Evolutionary conservation across 2,329 filamentous ascomycete species (phyloP), one percentile per base, ranked within the genome.

Genomic region (Tolypocladium paradoxum): DNA sequence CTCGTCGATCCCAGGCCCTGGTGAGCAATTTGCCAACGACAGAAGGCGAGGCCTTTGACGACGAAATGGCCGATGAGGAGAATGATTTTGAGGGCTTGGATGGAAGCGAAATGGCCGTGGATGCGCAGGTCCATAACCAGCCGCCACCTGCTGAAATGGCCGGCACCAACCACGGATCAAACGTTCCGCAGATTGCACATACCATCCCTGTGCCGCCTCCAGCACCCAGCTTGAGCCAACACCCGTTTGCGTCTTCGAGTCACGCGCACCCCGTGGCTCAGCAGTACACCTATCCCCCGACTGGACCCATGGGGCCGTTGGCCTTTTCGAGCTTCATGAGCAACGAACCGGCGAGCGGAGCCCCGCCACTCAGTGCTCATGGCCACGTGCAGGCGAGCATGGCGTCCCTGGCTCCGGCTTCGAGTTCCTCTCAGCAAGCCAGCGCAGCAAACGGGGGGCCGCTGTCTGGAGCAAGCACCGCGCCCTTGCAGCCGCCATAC

Each of bases 1-100:
- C 55, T 6, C 55, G 47, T 47, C 55, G 58, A 6, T 54, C 55
- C 4, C 51, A 57, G 7, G 57, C 53, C 29, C 56, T 61, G 24
- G 56, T 60, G 11, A 59, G 52, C 40, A 55, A 58, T 9, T 38
- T 61, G 18, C 58, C 60, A 24, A 51, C 57, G 7, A 58, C 59
- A 6, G 65, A 63, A 16, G 70, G 67, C 27, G 67, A 67, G 18
- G 64, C 62, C 27, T 71, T 68, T 24, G 73, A 75, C 31, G 72
- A 76, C 20, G 72, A 74, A 35, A 71, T 68, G 60, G 64, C 65
- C 2, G 73, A 74, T 16, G 72, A 73, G n/a, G 71, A 73, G n/a
- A 70, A 74, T 38, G 70, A 71, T 22, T 69, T 71, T 40, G 73
- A 73, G 33, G 70, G 65, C 11, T 54, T 72, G 20, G 71, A 74